Evolutionary conservation across 1,139 yeast species (phyloP), one percentile per base, ranked within the genome.

Genomic region (Yamadazyma trypodendri): DNA sequence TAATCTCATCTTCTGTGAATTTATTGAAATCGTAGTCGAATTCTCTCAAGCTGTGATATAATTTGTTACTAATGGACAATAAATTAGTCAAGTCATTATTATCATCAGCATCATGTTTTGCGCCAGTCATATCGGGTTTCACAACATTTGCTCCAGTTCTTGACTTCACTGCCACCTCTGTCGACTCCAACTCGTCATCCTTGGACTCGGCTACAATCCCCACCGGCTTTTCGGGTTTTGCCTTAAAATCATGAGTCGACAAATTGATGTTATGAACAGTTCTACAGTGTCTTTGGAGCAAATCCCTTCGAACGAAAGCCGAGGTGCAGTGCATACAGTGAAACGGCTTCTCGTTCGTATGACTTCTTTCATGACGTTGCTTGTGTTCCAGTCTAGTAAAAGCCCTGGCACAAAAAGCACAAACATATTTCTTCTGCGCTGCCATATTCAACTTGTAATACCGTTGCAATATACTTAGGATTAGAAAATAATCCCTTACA

Each of bases 361-460:
- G 95, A 2, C 90, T 82, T 25, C 94, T 64, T 55, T 86, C 95
- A 54, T 86, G 95, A 35, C 95, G 75, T 39, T 84, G 79, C 53
- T 84, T 79, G 57, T 86, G 95, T 54, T 86, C 95, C 17, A 87
- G 79, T 34, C 95, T 66, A 7, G 90, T 81, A 55, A 86, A 86
- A 1, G 89, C 85, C 50, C 89, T 68, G 29, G 89, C 87, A 52
- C 95, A 86, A 55, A 79, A 85, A 17, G 85, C 81, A 61, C 95
- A 86, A 25, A 82, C 76, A 58, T 84, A 85, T 52, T 83, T 79
- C 51, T 78, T 76, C 37, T 73, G 77, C 2, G 75, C 65, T 14
- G 74, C 67, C 69, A 68, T 68, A 11, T 11, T 31, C 6, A 22
- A 30, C 11, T 13, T 24, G 6, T 30, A 8, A 12, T 13, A 24